Base-by-base conservation (phyloP, 305 asterid species). In the Fraxinus ornus region DNA sequence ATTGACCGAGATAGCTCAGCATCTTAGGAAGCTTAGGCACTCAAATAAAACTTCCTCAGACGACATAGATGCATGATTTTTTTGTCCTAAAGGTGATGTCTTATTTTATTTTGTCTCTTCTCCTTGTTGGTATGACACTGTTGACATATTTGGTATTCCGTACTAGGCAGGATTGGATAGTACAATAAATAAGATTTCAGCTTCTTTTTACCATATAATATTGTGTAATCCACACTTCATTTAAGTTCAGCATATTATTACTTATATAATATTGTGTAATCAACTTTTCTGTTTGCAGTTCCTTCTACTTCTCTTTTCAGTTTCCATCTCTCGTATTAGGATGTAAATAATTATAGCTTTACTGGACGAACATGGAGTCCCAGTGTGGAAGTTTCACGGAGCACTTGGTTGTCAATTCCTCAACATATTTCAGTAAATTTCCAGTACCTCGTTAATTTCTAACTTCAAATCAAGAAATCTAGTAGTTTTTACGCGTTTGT, bases 1-100 rank as follows among this genome's bases (percentile, higher is more conserved):
- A 39, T 89, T 96, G 89, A 86, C 82, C 12, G 97, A 96, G 86
- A 96, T 94, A 85, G 97, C 98, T 87, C 91, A 93, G 79, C 91
- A 92, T 86, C 89, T 96, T 1, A 88, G 92, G 52, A 85, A 85
- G 55, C 93, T 91, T 22, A 86, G 97, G 79, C 84, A 64, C 79
- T 22, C 85, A 0, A 70, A 55, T 3, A 88, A 84, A 83, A 83
- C 76, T 70, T 79, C 91, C 52, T 39, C 84, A 0, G 88, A 83
- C 41, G 33, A 81, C 37, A 71, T 75, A 83, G 86, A 84, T 44
- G 89, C 89, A 49, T 83, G 86, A 85, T 41, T 9, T 41, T 64
- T 73, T 57, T 55, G 15, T 66, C 71, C 37, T 64, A 71, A 78
- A 71, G 64, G 49, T 80, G 77, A 39, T 22, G 24, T 72, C 62